phyloP scores from a whole-genome alignment of 805 yeast species.

The Torulaspora franciscae region DNA sequence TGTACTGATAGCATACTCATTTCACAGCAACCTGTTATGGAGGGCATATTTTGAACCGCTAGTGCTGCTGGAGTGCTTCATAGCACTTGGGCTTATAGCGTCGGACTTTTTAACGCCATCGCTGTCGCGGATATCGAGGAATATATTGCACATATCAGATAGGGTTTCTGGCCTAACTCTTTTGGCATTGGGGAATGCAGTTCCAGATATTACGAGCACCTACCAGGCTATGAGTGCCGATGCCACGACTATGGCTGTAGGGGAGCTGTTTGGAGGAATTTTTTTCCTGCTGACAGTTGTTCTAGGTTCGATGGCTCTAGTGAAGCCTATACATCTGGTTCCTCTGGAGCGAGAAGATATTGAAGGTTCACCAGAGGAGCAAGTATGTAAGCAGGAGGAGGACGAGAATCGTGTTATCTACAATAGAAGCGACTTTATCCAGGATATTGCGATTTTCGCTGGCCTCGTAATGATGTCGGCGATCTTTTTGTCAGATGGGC shows the following conservation, averaged over 20 bases:
- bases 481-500: slow-evolving; percentile 51
- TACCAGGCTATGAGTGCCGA: slow-evolving; percentile 71
- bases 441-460: slow-evolving; percentile 59
- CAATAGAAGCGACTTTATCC: slow-evolving; percentile 45
- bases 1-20: slow-evolving; percentile 3
- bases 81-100: slow-evolving; percentile 70
- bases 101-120: slow-evolving; percentile 81
- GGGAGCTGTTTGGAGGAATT: slow-evolving; percentile 89
- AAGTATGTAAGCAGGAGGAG: not conserved
- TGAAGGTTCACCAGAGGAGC: not conserved
- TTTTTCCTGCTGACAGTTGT: slow-evolving; percentile 76
- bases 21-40: slow-evolving; percentile 5
- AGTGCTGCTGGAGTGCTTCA: slow-evolving; percentile 43
- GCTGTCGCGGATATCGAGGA: slow-evolving; percentile 56
- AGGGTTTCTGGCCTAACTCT: slow-evolving; percentile 81
- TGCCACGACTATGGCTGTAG: slow-evolving; percentile 75
- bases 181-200: slow-evolving; percentile 86
- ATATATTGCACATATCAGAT: slow-evolving; percentile 58
- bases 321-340: slow-evolving; percentile 57
- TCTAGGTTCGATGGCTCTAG: slow-evolving; percentile 69
- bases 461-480: slow-evolving; percentile 47
- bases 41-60: slow-evolving; percentile 19
- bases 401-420: slow-evolving; percentile 15
- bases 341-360: slow-evolving; percentile 3
- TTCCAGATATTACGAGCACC: slow-evolving; percentile 85